Evolutionary conservation across 139 green algal species (phyloP).

Genomic region (Choricystis sp.): DNA sequence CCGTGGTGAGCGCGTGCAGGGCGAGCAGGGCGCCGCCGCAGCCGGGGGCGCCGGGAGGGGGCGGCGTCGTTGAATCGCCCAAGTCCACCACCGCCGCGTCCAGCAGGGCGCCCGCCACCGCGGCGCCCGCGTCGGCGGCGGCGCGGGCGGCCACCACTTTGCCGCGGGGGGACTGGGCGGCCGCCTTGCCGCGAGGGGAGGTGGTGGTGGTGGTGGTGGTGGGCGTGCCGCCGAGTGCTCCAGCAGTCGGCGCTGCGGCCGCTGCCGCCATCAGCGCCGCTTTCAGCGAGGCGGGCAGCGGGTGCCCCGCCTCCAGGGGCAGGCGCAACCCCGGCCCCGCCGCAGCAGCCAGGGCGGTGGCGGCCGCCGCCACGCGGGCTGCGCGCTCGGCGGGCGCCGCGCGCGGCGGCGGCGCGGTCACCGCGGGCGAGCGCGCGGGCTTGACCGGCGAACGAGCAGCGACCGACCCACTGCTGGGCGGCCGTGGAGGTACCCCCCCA

Average conservation of each 20-base stretch:
- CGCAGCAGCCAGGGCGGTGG: slow-evolving; percentile 19
- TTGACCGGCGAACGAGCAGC: slow-evolving; percentile 1
- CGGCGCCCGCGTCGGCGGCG: slow-evolving; percentile 11
- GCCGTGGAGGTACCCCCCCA: slow-evolving; percentile 7
- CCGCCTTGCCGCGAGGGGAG: no score
- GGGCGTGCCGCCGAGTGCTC: no score
- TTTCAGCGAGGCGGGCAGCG: slow-evolving; percentile 29
- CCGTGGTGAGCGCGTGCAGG: slow-evolving; percentile 52
- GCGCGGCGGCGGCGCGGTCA: slow-evolving; percentile 9
- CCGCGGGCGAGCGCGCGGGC: slow-evolving; percentile 1
- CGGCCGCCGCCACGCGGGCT: slow-evolving; percentile 8
- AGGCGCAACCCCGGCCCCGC: slow-evolving; percentile 25
- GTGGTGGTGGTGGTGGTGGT: no score
- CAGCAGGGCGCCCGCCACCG: slow-evolving; percentile 37
- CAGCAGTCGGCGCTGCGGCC: not conserved
- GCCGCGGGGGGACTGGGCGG: not conserved
- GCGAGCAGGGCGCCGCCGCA: slow-evolving; percentile 31
- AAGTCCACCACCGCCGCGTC: slow-evolving; percentile 18
- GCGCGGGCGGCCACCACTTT: not conserved
- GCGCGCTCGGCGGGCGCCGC: slow-evolving; percentile 30
- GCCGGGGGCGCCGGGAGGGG: not conserved
- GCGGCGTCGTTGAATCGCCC: not conserved
- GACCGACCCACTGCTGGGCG: slow-evolving; percentile 26
- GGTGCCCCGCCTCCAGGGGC: slow-evolving; percentile 28
- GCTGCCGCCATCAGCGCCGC: slow-evolving; percentile 5